A percentile compares a stretch with the other conserved stretches of the same genome.
Conservation (phyloP, 441 rosid genomes). For the Corymbia calophylla region DNA sequence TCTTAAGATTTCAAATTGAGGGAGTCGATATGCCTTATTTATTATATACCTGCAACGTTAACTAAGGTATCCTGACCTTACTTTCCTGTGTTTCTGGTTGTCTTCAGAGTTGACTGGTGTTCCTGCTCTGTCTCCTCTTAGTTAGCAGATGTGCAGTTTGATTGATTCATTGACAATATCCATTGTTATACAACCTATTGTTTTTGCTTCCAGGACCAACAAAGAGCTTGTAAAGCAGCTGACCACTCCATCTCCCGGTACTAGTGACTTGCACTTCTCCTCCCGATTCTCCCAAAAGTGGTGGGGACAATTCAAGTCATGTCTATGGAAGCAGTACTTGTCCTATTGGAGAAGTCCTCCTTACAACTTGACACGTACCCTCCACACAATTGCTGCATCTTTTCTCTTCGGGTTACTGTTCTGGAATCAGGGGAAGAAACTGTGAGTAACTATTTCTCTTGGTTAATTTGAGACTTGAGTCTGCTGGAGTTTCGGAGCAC, state of each 20-base stretch:
- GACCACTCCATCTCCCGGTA: slow-evolving; percentile 27
- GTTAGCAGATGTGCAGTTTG: neutral
- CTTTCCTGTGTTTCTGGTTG: neutral
- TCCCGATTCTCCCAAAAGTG: slow-evolving; percentile 33
- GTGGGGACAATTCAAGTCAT: slow-evolving; percentile 58
- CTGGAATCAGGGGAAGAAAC: slow-evolving; percentile 50
- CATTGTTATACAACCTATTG: neutral
- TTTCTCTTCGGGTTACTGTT: slow-evolving; percentile 41
- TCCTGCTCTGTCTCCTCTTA: neutral
- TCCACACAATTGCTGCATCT: slow-evolving; percentile 23
- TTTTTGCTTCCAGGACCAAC: slow-evolving; percentile 27
- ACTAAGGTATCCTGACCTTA: neutral
- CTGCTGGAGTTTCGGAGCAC: neutral
- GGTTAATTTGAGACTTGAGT: neutral
- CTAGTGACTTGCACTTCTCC: slow-evolving; percentile 39
- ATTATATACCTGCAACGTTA: neutral
- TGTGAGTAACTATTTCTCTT: slow-evolving; percentile 24
- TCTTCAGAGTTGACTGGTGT: neutral
- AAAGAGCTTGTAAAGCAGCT: slow-evolving; percentile 23
- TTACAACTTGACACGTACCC: slow-evolving; percentile 38
- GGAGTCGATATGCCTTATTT: neutral
- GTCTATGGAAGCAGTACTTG: slow-evolving; percentile 51
- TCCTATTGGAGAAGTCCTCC: slow-evolving; percentile 71
- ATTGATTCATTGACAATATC: neutral
- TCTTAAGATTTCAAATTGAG: neutral